Evolutionary conservation across 1,139 yeast species (phyloP), one percentile per base, ranked within the genome.

Genomic region (Taphrina deformans): DNA sequence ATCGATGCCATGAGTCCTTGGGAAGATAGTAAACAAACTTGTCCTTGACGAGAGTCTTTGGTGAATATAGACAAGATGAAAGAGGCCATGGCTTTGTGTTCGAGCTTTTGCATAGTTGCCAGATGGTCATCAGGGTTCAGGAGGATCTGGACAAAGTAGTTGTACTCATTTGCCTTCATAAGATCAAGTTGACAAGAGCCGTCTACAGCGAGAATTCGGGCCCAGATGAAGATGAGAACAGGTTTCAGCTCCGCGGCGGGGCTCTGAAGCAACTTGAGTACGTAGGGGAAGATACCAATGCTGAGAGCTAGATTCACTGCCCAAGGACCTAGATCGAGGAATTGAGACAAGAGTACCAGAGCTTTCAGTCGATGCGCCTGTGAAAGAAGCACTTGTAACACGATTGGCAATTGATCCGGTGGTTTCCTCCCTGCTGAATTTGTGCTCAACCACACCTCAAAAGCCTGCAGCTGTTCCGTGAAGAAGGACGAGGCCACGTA

Each of bases 211-310:
- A 93, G 89, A 27, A 93, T 90, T 70, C 99, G 80, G 0, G 98
- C 97, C 99, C 99, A 93, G 66, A 93, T 93, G 72, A 92, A 95
- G 1, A 95, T 93, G 67, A 93, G 78, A 1, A 93, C 97, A 0
- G 99, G 98, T 72, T 91, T 91, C 68, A 95, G 79, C 72, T 95
- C 99, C 45, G 90, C 96, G 0, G 98, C 97, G 0, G 99, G 98
- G 67, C 96, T 88, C 74, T 93, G 99, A 41, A 93, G 78, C 40
- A 95, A 79, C 72, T 92, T 90, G 67, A 93, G 79, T 29, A 95
- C 97, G 73, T 95, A 95, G 0, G 99, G 98, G 76, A 93, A 93
- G 41, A 93, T 93, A 29, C 99, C 98, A 71, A 93, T 92, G 2
- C 97, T 89, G 44, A 93, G 79, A 0, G 98, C 96, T 50, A 92